Conservation (phyloP, 352 stramenopile species). For the Globisporangium megalacanthum region DNA sequence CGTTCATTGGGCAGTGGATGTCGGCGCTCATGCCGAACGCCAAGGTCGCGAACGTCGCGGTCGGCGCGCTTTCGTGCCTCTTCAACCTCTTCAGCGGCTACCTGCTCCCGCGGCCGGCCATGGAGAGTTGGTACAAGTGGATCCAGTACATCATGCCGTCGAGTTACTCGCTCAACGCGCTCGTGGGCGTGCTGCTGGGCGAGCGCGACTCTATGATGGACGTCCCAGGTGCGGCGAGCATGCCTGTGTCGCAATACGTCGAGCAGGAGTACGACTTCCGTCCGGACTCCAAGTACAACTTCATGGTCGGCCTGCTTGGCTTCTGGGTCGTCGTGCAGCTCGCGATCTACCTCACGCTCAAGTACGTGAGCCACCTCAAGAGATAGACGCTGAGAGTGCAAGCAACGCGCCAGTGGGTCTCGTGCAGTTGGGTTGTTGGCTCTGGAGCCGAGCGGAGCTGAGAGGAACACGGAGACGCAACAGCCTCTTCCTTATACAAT, state of each 20-base stretch:
- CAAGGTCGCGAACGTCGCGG: conserved; percentile 49
- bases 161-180: conserved; percentile 17
- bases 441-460: too few relatives aligned
- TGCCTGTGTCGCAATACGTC: conserved; percentile 9
- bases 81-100: conserved; percentile 45
- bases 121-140: conserved; percentile 24
- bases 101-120: conserved; percentile 15
- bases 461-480: too few relatives aligned
- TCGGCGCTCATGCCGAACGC: conserved; percentile 36
- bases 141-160: conserved; percentile 24
- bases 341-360: conserved; percentile 37
- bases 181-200: conserved; percentile 13
- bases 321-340: conserved; percentile 29
- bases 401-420: too few relatives aligned
- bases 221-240: neutral
- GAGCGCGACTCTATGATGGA: neutral
- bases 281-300: conserved; percentile 14
- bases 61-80: conserved; percentile 34
- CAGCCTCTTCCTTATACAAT: too few relatives aligned
- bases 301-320: conserved; percentile 19
- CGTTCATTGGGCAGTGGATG: conserved; percentile 34
- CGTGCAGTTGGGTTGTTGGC: too few relatives aligned
- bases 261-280: conserved; percentile 21
- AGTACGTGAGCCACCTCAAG: conserved; percentile 50
- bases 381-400: conserved; percentile 10